Evolutionary conservation across 495 filamentous ascomycete genomes (phyloP), one percentile per base, ranked within the genome.

Genomic region (Tetracladium setigerum): DNA sequence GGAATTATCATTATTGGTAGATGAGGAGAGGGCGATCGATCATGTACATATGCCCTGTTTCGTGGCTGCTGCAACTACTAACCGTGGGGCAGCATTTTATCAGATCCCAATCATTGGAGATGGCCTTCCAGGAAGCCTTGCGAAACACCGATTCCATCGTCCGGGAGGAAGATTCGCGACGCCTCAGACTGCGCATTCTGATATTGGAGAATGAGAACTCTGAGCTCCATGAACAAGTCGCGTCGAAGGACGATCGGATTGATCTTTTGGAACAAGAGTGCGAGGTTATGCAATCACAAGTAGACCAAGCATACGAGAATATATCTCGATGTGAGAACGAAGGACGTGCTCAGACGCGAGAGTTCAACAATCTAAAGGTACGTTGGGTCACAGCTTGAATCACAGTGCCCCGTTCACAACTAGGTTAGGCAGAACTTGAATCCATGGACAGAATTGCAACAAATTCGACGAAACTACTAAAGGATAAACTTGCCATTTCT

Each of bases 191-290:
- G 51, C 77, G 84, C 38, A 68, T 81, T 39, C 61, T 89, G 14
- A 56, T 91, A 30, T 68, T 86, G 24, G 73, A 83, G 44, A 79
- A 88, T 49, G 85, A 95, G 45, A 83, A 83, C 50, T 79, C 86
- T 40, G 65, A 70, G 13, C 62, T 84, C 36, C 78, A 81, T 46
- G 70, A 72, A 24, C 73, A 81, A 53, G 64, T 94, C 19, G 62
- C 70, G 15, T 66, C 80, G 44, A 67, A 70, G 41, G 69, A 79
- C 41, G 67, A 72, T 44, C 71, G 73, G 33, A 58, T 76, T 13
- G 66, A 72, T 44, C 59, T 54, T 18, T 55, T 79, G 16, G 69
- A 76, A 39, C 56, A 58, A 11, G 65, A 73, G 14, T 65, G 76
- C 41, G 72, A 78, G 18, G 73, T 79, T n/a, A 58, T 77, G 14